phyloP scores from a whole-genome alignment of 495 filamentous ascomycete genomes.

The Copromyces sp. region DNA sequence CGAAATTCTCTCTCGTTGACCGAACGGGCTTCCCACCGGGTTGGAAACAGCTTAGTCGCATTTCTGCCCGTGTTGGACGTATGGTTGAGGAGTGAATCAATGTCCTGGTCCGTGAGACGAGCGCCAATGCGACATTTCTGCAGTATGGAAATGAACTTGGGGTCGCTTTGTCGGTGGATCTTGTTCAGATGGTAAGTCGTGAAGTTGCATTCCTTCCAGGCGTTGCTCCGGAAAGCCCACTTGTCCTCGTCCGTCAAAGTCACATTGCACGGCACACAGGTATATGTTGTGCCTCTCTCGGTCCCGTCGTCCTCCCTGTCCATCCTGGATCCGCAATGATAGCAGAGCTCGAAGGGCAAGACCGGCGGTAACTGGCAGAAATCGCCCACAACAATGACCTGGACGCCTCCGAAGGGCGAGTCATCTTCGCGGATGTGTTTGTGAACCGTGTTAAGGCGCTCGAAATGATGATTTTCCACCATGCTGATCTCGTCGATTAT shows the following conservation, averaged over 20 bases:
- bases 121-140: slow-evolving; percentile 40
- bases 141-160: slow-evolving; percentile 38
- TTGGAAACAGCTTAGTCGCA: slow-evolving; percentile 34
- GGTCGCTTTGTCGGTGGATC: slow-evolving; percentile 45
- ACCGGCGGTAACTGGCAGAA: slow-evolving; percentile 95
- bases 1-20: slow-evolving; percentile 31
- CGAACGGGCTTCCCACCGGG: slow-evolving; percentile 26
- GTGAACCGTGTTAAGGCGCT: slow-evolving; percentile 43
- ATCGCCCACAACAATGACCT: slow-evolving; percentile 88
- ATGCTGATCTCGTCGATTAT: slow-evolving; percentile 40
- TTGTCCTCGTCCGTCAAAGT: slow-evolving; percentile 28
- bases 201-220: slow-evolving; percentile 29
- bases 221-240: slow-evolving; percentile 8
- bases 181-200: slow-evolving; percentile 32
- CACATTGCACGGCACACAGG: slow-evolving; percentile 20
- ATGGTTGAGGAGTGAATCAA: slow-evolving; percentile 37
- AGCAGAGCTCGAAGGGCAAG: slow-evolving; percentile 66
- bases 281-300: slow-evolving; percentile 41
- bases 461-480: slow-evolving; percentile 46
- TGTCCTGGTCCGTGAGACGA: slow-evolving; percentile 24
- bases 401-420: slow-evolving; percentile 80
- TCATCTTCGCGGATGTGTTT: slow-evolving; percentile 31
- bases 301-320: no score
- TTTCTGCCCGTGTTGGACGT: slow-evolving; percentile 11
- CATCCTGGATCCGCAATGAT: slow-evolving; percentile 68